phyloP scores from a whole-genome alignment of 768 basidiomycete genomes.

The Leccinellum luteum region DNA sequence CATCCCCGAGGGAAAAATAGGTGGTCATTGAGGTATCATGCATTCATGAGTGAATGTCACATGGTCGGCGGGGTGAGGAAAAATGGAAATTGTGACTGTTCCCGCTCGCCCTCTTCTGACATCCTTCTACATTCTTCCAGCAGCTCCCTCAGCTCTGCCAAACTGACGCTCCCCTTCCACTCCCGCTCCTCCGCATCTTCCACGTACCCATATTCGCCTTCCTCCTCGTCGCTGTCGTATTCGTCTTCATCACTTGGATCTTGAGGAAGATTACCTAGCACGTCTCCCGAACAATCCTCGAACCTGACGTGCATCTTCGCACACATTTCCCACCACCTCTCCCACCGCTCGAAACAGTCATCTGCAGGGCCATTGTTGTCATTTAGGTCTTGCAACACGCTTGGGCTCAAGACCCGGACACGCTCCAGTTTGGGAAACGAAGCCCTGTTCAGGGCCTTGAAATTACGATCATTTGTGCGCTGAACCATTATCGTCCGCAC shows the following conservation, averaged over 20 bases:
- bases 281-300: slow-evolving; percentile 74
- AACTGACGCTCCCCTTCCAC: slow-evolving; percentile 23
- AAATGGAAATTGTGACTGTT: slow-evolving; percentile 24
- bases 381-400: slow-evolving; percentile 57
- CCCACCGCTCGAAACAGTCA: slow-evolving; percentile 52
- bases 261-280: slow-evolving; percentile 46
- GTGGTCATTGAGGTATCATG: slow-evolving; percentile 17
- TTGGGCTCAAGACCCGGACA: slow-evolving; percentile 56
- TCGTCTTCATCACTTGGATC: slow-evolving; percentile 34
- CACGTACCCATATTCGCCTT: slow-evolving; percentile 31
- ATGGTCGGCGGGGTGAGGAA: slow-evolving; percentile 7
- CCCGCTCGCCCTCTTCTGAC: slow-evolving; percentile 32
- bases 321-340: slow-evolving; percentile 64
- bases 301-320: slow-evolving; percentile 49
- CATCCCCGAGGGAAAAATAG: slow-evolving; percentile 65
- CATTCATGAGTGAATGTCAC: neutral
- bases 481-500: slow-evolving; percentile 44
- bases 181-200: slow-evolving; percentile 31
- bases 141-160: slow-evolving; percentile 51
- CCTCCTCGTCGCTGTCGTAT: slow-evolving; percentile 33
- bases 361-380: slow-evolving; percentile 47
- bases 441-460: slow-evolving; percentile 45
- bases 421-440: slow-evolving; percentile 63
- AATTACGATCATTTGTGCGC: slow-evolving; percentile 64
- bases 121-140: slow-evolving; percentile 56